Percentiles rank a stretch among this genome's conserved stretches.
Conservation (phyloP, 352 stramenopile genomes). For the Phytophthora meadii region DNA sequence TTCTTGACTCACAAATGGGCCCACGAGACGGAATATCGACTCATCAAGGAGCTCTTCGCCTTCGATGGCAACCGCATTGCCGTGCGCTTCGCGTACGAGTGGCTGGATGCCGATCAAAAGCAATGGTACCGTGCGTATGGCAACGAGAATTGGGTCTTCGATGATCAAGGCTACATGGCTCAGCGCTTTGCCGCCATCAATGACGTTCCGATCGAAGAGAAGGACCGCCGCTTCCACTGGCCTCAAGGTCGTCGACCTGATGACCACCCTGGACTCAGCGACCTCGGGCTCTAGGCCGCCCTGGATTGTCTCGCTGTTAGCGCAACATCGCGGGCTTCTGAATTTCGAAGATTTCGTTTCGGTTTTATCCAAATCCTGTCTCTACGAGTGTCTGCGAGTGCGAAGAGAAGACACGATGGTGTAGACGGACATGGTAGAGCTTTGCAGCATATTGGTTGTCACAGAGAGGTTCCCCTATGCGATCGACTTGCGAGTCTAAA, state of each 20-base stretch:
- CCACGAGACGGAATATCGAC: slow-evolving; percentile 78
- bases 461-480: slow-evolving; percentile 1
- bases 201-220: slow-evolving; percentile 75
- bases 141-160: slow-evolving; percentile 93
- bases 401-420: background rate
- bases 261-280: slow-evolving; percentile 49
- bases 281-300: slow-evolving; percentile 35
- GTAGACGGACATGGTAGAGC: too few relatives aligned
- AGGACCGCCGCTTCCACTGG: slow-evolving; percentile 77
- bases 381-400: background rate
- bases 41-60: slow-evolving; percentile 92
- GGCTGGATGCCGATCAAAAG: slow-evolving; percentile 44
- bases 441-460: slow-evolving; percentile 1
- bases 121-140: slow-evolving; percentile 89
- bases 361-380: slow-evolving; percentile 1
- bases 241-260: slow-evolving; percentile 56
- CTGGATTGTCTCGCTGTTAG: slow-evolving; percentile 7
- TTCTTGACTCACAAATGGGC: slow-evolving; percentile 86
- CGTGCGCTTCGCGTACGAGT: slow-evolving; percentile 92
- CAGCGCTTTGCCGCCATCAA: slow-evolving; percentile 89
- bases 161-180: slow-evolving; percentile 83
- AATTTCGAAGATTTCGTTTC: slow-evolving; percentile 15
- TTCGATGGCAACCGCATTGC: slow-evolving; percentile 86
- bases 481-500: background rate
- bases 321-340: slow-evolving; percentile 16